Base-by-base conservation (phyloP, 768 basidiomycete species). In the Porphyrellus cyaneotinctus region DNA sequence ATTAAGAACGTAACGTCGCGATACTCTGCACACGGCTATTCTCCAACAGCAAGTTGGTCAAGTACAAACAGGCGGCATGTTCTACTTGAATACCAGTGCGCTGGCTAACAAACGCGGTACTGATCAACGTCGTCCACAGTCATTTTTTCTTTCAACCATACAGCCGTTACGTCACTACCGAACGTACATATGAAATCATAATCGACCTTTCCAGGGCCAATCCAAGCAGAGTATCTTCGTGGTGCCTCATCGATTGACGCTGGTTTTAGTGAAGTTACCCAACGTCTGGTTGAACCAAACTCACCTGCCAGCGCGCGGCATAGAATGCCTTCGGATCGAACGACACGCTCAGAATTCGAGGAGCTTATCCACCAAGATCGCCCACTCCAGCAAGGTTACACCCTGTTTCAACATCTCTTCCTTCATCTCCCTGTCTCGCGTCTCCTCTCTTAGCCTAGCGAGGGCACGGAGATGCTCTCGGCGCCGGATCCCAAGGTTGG, bases 321-420 rank as follows among this genome's bases (percentile, higher is more conserved):
- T 9, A 28, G 26, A 28, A 9, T 5, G 9, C 26, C 5, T 28
- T 28, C 26, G 9, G 26, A 6, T 30, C 12, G 26, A 28, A 20
- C 4, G 28, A 10, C 11, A 6, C 5, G 12, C 36, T 55, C 51
- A 74, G 51, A 72, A 57, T 33, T 62, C 71, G 56, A 78, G 79
- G 56, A 87, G 64, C 61, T 72, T 80, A 67, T 89, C 87, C 52
- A 89, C 66, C 59, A 89, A 72, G 60, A 88, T 85, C 20, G 87
- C 87, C 87, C 87, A 89, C 60, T 89, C 87, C 70, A 89, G 73
- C 9, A 87, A 75, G 1, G 85, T 87, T 46, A 89, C 73, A 1
- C 87, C 87, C 59, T 78, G 72, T 62, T 71, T 79, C 68, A 89
- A 62, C 49, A 85, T 87, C 58, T 83, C 83, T 59, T 85, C 84